These are phyloP conservation scores for Chalciporus piperatus DNA, from an alignment of 768 basidiomycete genomes.

Conservation along the genomic window DNA sequence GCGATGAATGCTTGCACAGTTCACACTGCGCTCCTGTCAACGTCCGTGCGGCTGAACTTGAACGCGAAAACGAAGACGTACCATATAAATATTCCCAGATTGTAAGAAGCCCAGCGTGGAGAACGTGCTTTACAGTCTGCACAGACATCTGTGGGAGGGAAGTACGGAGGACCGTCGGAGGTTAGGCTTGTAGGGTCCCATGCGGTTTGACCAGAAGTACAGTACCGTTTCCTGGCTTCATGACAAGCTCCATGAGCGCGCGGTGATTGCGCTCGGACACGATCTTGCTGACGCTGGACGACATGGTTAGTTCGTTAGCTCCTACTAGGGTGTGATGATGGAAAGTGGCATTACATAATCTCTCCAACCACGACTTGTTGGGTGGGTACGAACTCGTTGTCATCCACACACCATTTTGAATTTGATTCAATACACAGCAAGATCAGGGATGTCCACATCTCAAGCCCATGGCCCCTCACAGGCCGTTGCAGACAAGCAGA, in stretches of 20 bases:
- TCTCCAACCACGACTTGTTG: too few relatives aligned
- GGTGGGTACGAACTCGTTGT: too few relatives aligned
- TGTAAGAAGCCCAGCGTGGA: conserved; percentile 89
- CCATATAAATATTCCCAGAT: conserved; percentile 89
- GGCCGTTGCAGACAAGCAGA: conserved; percentile 12
- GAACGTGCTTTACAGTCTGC: conserved; percentile 88
- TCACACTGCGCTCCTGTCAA: conserved; percentile 48
- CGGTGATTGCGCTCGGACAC: conserved; percentile 64
- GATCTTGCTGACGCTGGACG: conserved; percentile 48
- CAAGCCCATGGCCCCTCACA: conserved; percentile 15
- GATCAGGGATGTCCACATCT: conserved; percentile 13
- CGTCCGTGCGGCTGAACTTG: conserved; percentile 2
- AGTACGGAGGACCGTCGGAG: conserved; percentile 6
- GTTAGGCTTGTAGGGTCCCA: neutral
- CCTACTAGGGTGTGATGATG: too few relatives aligned
- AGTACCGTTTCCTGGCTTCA: conserved; percentile 79
- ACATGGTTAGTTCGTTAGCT: conserved; percentile 22
- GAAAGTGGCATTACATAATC: conserved; percentile 16
- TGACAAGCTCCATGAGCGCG: conserved; percentile 62
- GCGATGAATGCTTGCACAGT: conserved; percentile 89
- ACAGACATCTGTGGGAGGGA: conserved; percentile 60
- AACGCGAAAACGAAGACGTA: conserved; percentile 29
- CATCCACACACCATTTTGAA: neutral
- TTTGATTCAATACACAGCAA: conserved; percentile 3
- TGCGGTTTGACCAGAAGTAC: conserved; percentile 1